A percentile compares a stretch with the other conserved stretches of the same genome.
Conservation (phyloP, 1,284 basidiomycete genomes). For the Cutaneotrichosporon daszewskae region DNA sequence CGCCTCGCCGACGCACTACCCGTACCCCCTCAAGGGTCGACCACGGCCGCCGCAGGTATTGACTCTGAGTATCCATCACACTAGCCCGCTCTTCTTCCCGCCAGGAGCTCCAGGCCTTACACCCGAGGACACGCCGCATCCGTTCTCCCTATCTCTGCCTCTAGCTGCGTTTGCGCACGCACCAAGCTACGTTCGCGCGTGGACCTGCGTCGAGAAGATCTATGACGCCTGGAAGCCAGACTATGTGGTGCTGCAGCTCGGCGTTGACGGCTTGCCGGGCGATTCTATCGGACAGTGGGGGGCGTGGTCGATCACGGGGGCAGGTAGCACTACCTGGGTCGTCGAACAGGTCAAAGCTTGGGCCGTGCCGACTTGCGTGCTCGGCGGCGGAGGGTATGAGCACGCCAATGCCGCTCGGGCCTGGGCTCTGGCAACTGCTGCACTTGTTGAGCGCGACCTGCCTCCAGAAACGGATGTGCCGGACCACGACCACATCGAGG, state of each 20-base stretch:
- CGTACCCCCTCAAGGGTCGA: slow-evolving; percentile 13
- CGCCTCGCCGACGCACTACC: slow-evolving; percentile 36
- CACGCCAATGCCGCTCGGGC: slow-evolving; percentile 73
- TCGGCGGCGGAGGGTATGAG: slow-evolving; percentile 67
- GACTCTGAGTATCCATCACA: slow-evolving; percentile 78
- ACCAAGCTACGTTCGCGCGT: slow-evolving; percentile 59
- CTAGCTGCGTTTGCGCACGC: slow-evolving; percentile 62
- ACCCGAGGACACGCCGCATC: slow-evolving; percentile 53
- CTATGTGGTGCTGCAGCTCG: slow-evolving; percentile 76
- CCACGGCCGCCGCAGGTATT: slow-evolving; percentile 53
- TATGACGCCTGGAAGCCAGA: slow-evolving; percentile 65
- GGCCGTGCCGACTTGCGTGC: slow-evolving; percentile 54
- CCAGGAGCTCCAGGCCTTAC: slow-evolving; percentile 44
- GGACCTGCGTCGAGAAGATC: slow-evolving; percentile 59
- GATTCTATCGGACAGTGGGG: slow-evolving; percentile 64
- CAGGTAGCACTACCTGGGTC: slow-evolving; percentile 67
- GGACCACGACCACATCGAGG: slow-evolving; percentile 61
- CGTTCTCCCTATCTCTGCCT: slow-evolving; percentile 70
- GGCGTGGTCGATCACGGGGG: slow-evolving; percentile 65
- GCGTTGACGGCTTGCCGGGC: slow-evolving; percentile 75
- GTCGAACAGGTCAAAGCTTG: slow-evolving; percentile 58
- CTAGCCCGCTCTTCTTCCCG: slow-evolving; percentile 77
- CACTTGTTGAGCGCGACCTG: slow-evolving; percentile 58
- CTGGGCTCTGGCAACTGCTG: slow-evolving; percentile 73
- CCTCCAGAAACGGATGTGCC: slow-evolving; percentile 62